These are phyloP conservation scores for Nothomitra cinnamomea DNA, from an alignment of 2,329 filamentous ascomycete species.

Conservation along the genomic window DNA sequence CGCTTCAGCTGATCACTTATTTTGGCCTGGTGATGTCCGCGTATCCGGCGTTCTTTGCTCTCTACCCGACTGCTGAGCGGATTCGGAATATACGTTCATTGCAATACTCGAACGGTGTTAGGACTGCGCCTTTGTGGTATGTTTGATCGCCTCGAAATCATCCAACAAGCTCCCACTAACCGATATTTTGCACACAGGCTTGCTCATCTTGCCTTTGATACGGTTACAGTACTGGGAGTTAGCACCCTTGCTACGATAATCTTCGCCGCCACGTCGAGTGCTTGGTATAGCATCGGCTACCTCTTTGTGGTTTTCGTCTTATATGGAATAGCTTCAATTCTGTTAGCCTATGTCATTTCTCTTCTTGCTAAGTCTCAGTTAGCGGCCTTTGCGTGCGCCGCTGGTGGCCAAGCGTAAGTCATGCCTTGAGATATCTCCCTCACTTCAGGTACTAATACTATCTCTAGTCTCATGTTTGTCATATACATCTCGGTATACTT, in stretches of 20 bases:
- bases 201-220: constrained; percentile 69
- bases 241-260: constrained; percentile 51
- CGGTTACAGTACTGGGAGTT: constrained; percentile 50
- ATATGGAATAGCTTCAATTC: constrained; percentile 60
- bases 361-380: constrained; percentile 65
- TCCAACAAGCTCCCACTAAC: neutral
- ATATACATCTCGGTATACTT: constrained; percentile 57
- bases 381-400: constrained; percentile 68
- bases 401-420: constrained; percentile 49
- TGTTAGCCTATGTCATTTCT: constrained; percentile 68
- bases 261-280: constrained; percentile 43
- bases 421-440: constrained; percentile 8
- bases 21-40: constrained; percentile 61
- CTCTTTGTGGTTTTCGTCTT: constrained; percentile 67
- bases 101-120: constrained; percentile 83
- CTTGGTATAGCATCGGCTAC: constrained; percentile 66
- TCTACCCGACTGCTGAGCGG: constrained; percentile 79
- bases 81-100: constrained; percentile 63
- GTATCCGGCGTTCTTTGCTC: constrained; percentile 71
- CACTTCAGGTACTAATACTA: constrained; percentile 3
- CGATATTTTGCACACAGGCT: constrained; percentile 28
- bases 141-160: neutral
- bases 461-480: constrained; percentile 41
- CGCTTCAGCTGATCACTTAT: constrained; percentile 65
- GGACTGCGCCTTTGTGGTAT: constrained; percentile 56